Conservation (phyloP, 2,329 filamentous ascomycete species). For the Lasiodiplodia sp. region DNA sequence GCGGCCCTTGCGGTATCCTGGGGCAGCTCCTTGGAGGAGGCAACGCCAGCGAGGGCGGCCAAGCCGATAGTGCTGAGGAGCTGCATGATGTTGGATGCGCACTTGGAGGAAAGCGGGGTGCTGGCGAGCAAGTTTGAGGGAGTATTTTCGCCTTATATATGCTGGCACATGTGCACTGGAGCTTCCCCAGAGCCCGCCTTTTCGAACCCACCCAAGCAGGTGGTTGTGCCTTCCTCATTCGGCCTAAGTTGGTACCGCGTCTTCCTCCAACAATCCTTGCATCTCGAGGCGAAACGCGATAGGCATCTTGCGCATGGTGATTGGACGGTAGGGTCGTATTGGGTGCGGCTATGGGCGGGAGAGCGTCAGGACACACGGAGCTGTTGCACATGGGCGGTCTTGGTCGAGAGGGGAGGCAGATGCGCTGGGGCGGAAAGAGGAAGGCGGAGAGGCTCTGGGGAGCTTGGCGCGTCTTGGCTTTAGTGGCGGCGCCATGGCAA, state of each 20-base stretch:
- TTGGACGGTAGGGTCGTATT: constrained; percentile 22
- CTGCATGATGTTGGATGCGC: constrained; percentile 22
- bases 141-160: constrained; percentile 16
- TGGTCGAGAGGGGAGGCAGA: neutral
- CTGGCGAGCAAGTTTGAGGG: constrained; percentile 12
- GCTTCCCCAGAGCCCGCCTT: constrained; percentile 8
- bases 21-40: constrained; percentile 41
- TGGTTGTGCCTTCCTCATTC: constrained; percentile 12
- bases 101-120: constrained; percentile 3
- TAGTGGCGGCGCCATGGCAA: constrained; percentile 15
- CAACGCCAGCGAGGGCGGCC: constrained; percentile 42
- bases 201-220: constrained; percentile 9
- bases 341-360: constrained; percentile 18
- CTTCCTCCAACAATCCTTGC: constrained; percentile 11
- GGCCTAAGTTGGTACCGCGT: neutral
- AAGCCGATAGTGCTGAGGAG: constrained; percentile 32
- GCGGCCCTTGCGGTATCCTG: constrained; percentile 45
- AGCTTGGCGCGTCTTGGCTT: constrained; percentile 28
- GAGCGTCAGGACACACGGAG: constrained; percentile 5
- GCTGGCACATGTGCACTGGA: constrained; percentile 3
- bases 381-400: constrained; percentile 14
- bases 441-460: constrained; percentile 19
- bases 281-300: constrained; percentile 8
- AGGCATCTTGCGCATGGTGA: neutral
- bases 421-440: constrained; percentile 23